Conservation (phyloP, 2,329 filamentous ascomycete genomes). For the Aureobasidium sp. region DNA sequence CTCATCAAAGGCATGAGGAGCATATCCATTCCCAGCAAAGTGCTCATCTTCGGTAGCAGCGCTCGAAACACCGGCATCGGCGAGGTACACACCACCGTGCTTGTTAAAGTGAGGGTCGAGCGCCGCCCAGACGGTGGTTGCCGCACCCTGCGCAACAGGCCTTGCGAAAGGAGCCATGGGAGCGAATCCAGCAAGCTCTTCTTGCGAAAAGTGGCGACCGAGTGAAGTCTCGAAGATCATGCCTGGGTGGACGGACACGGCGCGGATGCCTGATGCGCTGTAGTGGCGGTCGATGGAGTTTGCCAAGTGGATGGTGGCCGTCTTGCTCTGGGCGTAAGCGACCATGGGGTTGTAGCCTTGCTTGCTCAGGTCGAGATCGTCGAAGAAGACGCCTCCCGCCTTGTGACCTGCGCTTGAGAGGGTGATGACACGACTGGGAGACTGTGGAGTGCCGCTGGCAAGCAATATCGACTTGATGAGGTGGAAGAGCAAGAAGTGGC, state of each 20-base stretch:
- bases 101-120: conserved; percentile 35
- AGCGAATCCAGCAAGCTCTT: background rate
- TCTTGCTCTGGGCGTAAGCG: conserved; percentile 43
- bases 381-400: conserved; percentile 18
- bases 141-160: conserved; percentile 38
- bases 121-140: conserved; percentile 41
- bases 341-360: conserved; percentile 18
- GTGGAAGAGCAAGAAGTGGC: conserved; percentile 47
- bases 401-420: conserved; percentile 35
- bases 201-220: conserved; percentile 9
- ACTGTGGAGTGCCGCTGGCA: conserved; percentile 28
- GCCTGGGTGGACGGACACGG: conserved; percentile 40
- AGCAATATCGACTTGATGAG: conserved; percentile 40
- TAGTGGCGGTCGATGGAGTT: conserved; percentile 45
- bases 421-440: conserved; percentile 40
- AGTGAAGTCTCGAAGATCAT: conserved; percentile 26
- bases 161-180: background rate
- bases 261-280: conserved; percentile 36
- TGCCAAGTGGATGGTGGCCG: conserved; percentile 43
- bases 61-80: conserved; percentile 30
- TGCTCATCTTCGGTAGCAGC: conserved; percentile 21
- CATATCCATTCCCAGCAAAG: background rate
- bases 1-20: background rate
- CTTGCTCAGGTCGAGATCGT: conserved; percentile 26
- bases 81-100: conserved; percentile 39